Conservation (phyloP, 2,329 filamentous ascomycete genomes). For the Escovopsis sp. region DNA sequence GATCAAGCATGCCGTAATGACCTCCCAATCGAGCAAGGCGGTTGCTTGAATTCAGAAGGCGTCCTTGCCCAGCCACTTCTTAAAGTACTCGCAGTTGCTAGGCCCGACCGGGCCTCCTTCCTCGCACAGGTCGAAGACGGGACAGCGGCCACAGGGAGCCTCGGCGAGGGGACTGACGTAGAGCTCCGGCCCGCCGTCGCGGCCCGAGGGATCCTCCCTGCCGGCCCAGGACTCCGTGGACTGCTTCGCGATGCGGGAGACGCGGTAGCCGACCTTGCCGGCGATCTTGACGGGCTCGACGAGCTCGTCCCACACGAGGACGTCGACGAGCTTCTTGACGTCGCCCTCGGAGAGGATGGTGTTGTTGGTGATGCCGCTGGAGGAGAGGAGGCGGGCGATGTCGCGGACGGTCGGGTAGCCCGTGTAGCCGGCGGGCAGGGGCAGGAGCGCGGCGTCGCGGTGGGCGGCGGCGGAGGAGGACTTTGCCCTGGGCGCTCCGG, state of each 20-base stretch:
- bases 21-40: too few species aligned
- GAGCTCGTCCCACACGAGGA: constrained; percentile 77
- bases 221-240: constrained; percentile 26
- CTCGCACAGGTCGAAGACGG: constrained; percentile 83
- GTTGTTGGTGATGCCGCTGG: constrained; percentile 55
- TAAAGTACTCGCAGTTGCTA: constrained; percentile 82
- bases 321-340: constrained; percentile 72
- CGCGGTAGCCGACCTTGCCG: constrained; percentile 37
- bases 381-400: constrained; percentile 61
- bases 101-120: constrained; percentile 84
- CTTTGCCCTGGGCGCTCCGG: constrained; percentile 5
- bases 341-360: constrained; percentile 58
- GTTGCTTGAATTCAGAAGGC: constrained; percentile 8
- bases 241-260: constrained; percentile 33
- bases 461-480: constrained; percentile 9
- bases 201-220: constrained; percentile 21
- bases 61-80: constrained; percentile 56
- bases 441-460: constrained; percentile 29
- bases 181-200: constrained; percentile 26
- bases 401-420: constrained; percentile 69
- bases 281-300: constrained; percentile 50
- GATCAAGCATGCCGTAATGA: too few species aligned
- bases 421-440: constrained; percentile 50
- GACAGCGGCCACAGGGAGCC: constrained; percentile 79
- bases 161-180: constrained; percentile 66